Evolutionary conservation across 1,284 basidiomycete species (phyloP), one percentile per base, ranked within the genome.

Genomic region (Earliella scabrosa): DNA sequence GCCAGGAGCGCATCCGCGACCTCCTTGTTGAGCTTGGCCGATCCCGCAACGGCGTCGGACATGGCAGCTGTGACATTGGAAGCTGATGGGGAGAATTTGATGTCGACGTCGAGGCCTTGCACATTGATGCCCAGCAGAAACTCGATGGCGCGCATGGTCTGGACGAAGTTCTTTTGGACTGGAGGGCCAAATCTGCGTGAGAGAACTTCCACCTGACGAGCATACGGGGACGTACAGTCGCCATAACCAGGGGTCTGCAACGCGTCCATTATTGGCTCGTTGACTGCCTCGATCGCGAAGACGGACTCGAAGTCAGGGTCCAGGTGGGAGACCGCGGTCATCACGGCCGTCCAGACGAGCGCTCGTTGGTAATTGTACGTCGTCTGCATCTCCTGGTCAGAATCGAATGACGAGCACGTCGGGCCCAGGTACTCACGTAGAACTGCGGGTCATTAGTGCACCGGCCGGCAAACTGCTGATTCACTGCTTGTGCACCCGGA

Each of bases 161-260:
- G 72, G 20, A 91, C 88, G 59, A 91, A 92, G 63, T 88, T 80
- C 60, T 80, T 78, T 68, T 91, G 84, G 75, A 88, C 89, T 90
- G 58, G 10, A 18, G 3, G 18, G 14, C 9, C 36, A n/a, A 13
- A 40, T 18, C 3, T 14, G 14, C 6, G 29, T 13, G 23, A 20
- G 24, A 18, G 11, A 4, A 24, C 5, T 24, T 20, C 2, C n/a
- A 13, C 11, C 20, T 24, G 39, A 6, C 24, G 14, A 11, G 11
- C 11, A 20, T 52, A 26, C 24, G 23, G 23, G 34, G 61, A 75
- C 77, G 36, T 67, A 90, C 88, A 92, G 44, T 78, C 75, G 20
- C 89, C 89, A 48, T 87, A 86, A 18, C 77, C 81, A 0, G 89
- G 89, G 0, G 89, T 91, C 58, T 77, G 68, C 9, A 58, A 68